phyloP scores from a whole-genome alignment of 768 basidiomycete species.

The Lactifluus subvellereus region DNA sequence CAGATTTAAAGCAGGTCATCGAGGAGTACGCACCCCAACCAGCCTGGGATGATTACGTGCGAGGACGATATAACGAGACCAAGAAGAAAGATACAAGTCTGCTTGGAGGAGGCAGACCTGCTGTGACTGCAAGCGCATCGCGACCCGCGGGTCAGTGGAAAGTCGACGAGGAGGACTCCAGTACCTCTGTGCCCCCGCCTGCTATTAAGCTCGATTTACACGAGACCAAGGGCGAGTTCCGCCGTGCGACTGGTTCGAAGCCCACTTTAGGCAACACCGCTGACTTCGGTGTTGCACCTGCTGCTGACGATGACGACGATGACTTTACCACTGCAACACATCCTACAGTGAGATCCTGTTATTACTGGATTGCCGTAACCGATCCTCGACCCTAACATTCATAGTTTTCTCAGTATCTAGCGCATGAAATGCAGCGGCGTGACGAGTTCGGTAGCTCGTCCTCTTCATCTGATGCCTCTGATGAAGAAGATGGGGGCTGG shows the following conservation, averaged over 20 bases:
- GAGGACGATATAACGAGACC: slow-evolving; percentile 78
- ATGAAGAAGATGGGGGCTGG: slow-evolving; percentile 76
- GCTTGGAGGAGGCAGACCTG: slow-evolving; percentile 83
- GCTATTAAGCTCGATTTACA: slow-evolving; percentile 17
- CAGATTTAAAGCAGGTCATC: slow-evolving; percentile 63
- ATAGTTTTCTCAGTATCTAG: slow-evolving; percentile 77
- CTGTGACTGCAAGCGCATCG: slow-evolving; percentile 32
- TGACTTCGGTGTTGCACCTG: slow-evolving; percentile 53
- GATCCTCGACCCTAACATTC: neutral
- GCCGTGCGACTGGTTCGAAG: slow-evolving; percentile 40
- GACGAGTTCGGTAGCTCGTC: slow-evolving; percentile 50
- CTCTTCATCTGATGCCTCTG: slow-evolving; percentile 41
- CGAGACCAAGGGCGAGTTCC: slow-evolving; percentile 53
- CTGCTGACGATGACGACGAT: slow-evolving; percentile 42
- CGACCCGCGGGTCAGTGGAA: slow-evolving; percentile 45
- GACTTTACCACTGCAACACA: slow-evolving; percentile 40
- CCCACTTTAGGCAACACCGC: slow-evolving; percentile 49
- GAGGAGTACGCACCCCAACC: slow-evolving; percentile 64
- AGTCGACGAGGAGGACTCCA: slow-evolving; percentile 52
- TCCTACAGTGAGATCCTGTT: slow-evolving; percentile 37
- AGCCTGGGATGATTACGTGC: slow-evolving; percentile 88
- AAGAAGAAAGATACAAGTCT: slow-evolving; percentile 73
- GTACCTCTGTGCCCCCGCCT: slow-evolving; percentile 6
- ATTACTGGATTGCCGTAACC: neutral
- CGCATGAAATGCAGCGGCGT: slow-evolving; percentile 62